A percentile compares a stretch with the other conserved stretches of the same genome.
These are phyloP conservation scores for Ganoderma lingzhi DNA, from an alignment of 1,284 basidiomycete genomes.

Conservation along the genomic window DNA sequence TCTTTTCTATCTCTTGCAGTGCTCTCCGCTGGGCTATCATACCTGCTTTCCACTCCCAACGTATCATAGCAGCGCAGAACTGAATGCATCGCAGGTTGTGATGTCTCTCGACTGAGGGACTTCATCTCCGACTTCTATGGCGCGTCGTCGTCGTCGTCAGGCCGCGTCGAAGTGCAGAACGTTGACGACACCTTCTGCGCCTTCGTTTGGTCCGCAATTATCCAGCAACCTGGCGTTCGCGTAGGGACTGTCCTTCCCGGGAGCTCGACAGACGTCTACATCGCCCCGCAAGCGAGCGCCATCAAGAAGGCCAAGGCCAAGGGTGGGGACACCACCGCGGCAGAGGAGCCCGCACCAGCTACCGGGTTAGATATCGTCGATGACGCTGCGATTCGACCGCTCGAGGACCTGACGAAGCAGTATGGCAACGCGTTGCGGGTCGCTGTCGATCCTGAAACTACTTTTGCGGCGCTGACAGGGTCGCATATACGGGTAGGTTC, in stretches of 20 bases:
- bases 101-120: slow-evolving; percentile 70
- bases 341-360: slow-evolving; percentile 49
- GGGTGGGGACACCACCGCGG: slow-evolving; percentile 50
- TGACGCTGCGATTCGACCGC: slow-evolving; percentile 56
- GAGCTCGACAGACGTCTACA: slow-evolving; percentile 69
- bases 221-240: slow-evolving; percentile 73
- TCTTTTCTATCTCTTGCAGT: slow-evolving; percentile 6
- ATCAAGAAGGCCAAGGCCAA: slow-evolving; percentile 67
- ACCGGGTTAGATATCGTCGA: slow-evolving; percentile 58
- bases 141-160: slow-evolving; percentile 22
- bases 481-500: slow-evolving; percentile 76
- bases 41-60: neutral
- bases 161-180: slow-evolving; percentile 53
- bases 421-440: slow-evolving; percentile 75
- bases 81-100: slow-evolving; percentile 60
- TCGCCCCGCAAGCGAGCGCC: slow-evolving; percentile 75
- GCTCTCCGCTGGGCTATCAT: neutral
- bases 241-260: slow-evolving; percentile 72
- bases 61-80: slow-evolving; percentile 13
- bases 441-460: slow-evolving; percentile 76
- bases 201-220: slow-evolving; percentile 83
- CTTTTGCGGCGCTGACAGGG: slow-evolving; percentile 83
- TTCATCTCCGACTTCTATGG: slow-evolving; percentile 74
- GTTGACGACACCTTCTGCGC: slow-evolving; percentile 80
- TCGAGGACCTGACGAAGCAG: slow-evolving; percentile 61